Evolutionary conservation across 768 basidiomycete species (phyloP).

Genomic region (Cystofilobasidium capitatum): DNA sequence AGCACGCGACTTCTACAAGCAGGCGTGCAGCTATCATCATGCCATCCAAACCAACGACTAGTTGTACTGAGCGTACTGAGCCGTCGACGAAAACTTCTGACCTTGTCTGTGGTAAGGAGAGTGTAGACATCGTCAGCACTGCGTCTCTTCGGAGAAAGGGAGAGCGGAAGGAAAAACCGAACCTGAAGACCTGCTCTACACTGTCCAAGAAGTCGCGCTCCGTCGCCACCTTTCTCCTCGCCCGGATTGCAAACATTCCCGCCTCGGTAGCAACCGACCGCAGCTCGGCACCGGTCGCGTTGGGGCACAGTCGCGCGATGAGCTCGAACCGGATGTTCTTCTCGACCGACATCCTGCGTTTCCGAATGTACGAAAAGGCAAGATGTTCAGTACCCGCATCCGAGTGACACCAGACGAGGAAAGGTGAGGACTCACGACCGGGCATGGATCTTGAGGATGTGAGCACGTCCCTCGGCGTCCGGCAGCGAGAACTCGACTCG

Average conservation of each 20-base stretch:
- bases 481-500: constrained; percentile 94
- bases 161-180: too few relatives aligned
- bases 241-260: constrained; percentile 99
- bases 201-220: constrained; percentile 96
- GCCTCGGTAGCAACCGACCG: constrained; percentile 97
- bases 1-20: too few relatives aligned
- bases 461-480: constrained; percentile 89
- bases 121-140: too few relatives aligned
- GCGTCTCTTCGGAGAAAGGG: too few relatives aligned
- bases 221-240: constrained; percentile 88
- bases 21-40: too few relatives aligned
- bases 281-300: constrained; percentile 96
- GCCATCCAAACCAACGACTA: too few relatives aligned
- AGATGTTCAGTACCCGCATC: neutral
- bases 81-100: constrained; percentile 93
- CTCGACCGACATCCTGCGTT: constrained; percentile 93
- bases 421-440: constrained; percentile 52
- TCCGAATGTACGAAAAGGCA: too few relatives aligned
- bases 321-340: constrained; percentile 95
- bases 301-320: constrained; percentile 91
- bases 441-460: constrained; percentile 93
- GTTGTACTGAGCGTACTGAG: constrained; percentile 27
- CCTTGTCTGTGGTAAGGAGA: too few relatives aligned
- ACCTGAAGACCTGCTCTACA: constrained; percentile 96
- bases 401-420: neutral